Conservation (phyloP, 352 stramenopile genomes). For the Globisporangium rhizosaccharum region DNA sequence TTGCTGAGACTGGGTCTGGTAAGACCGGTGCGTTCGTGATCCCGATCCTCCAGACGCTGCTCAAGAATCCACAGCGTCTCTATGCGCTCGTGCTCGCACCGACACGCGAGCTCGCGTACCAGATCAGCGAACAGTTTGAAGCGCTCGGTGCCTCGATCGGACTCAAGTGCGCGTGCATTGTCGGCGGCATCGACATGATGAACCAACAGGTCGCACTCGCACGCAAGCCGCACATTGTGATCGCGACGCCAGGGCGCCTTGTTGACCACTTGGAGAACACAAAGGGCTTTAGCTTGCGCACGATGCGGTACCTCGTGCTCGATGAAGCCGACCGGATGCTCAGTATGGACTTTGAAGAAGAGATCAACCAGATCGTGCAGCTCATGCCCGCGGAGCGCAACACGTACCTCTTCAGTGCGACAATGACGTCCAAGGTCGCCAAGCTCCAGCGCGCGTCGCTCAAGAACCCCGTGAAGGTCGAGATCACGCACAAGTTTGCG, state of each 20-base stretch:
- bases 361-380: conserved; percentile 98
- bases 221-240: conserved; percentile 95
- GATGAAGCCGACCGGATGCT: conserved; percentile 96
- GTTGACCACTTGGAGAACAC: conserved; percentile 96
- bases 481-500: conserved; percentile 97
- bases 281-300: conserved; percentile 92
- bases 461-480: conserved; percentile 94
- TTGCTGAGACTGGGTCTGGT: conserved; percentile 93
- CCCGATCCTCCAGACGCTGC: conserved; percentile 89
- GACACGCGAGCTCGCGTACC: conserved; percentile 94
- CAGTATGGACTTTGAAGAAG: conserved; percentile 97
- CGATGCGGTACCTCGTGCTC: conserved; percentile 90
- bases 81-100: conserved; percentile 91
- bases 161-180: conserved; percentile 89
- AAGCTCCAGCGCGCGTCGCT: conserved; percentile 98
- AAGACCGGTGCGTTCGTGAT: conserved; percentile 96
- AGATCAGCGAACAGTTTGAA: conserved; percentile 95
- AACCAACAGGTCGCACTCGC: conserved; percentile 96
- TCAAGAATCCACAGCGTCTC: conserved; percentile 87
- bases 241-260: conserved; percentile 90
- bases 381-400: conserved; percentile 91
- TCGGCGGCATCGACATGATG: conserved; percentile 97
- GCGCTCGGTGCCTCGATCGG: conserved; percentile 89
- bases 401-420: conserved; percentile 99
- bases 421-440: conserved; percentile 98